These are phyloP conservation scores for Xylaria nigripes DNA, from an alignment of 495 filamentous ascomycete genomes.

Conservation along the genomic window DNA sequence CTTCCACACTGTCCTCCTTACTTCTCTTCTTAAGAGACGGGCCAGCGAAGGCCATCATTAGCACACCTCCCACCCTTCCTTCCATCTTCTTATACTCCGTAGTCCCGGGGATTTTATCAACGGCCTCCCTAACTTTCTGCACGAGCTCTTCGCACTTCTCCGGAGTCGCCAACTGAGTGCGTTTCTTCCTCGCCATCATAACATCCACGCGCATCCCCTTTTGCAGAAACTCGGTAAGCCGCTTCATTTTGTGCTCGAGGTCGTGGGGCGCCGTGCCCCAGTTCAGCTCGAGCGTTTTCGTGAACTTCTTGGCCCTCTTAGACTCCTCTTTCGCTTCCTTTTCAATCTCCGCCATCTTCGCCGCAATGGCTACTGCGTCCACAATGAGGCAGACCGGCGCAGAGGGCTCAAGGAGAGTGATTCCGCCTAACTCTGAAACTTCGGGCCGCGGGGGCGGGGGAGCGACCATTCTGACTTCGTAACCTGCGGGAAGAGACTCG, in stretches of 20 bases:
- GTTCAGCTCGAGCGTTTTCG: constrained; percentile 74
- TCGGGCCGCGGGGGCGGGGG: constrained; percentile 21
- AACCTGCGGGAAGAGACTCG: constrained; percentile 36
- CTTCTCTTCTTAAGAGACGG: constrained; percentile 10
- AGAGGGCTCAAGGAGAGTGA: background rate
- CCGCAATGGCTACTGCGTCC: constrained; percentile 29
- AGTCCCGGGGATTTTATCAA: constrained; percentile 25
- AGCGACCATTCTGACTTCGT: constrained; percentile 54
- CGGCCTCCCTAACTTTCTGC: constrained; percentile 20
- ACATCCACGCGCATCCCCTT: constrained; percentile 60
- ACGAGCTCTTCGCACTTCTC: constrained; percentile 33
- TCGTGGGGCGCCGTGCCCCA: constrained; percentile 72
- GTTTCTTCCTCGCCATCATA: constrained; percentile 40
- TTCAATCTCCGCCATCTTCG: constrained; percentile 14
- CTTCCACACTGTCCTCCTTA: background rate
- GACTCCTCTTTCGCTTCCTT: constrained; percentile 21
- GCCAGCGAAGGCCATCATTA: constrained; percentile 34
- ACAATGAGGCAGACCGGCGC: constrained; percentile 60
- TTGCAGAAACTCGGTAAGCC: constrained; percentile 52
- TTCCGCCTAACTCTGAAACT: background rate
- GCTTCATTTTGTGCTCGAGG: constrained; percentile 50
- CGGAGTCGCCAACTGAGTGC: constrained; percentile 18
- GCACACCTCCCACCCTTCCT: constrained; percentile 25
- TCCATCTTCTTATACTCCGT: constrained; percentile 33
- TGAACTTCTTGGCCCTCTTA: constrained; percentile 12